Evolutionary conservation across 768 basidiomycete genomes (phyloP).

Genomic region (Auricularia cornea): DNA sequence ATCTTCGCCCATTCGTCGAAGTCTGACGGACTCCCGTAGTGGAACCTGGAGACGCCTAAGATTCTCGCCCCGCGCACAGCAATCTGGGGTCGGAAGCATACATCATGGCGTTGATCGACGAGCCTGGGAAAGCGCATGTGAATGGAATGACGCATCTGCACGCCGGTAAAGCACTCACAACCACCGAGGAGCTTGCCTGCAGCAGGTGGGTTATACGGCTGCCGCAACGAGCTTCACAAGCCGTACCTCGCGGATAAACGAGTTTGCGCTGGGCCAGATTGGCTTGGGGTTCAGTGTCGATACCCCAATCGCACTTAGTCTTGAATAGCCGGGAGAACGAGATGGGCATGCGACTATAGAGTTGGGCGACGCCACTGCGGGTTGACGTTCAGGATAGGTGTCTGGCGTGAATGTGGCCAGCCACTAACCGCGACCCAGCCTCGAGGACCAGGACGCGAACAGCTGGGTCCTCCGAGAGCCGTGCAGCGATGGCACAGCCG

Average conservation of each 20-base stretch:
- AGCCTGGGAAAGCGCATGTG: conserved; percentile 1
- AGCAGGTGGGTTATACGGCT: not conserved
- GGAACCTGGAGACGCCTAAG: conserved; percentile 8
- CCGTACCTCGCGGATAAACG: conserved; percentile 6
- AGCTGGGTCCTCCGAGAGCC: conserved; percentile 47
- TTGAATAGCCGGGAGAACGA: conserved; percentile 1
- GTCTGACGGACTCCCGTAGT: conserved; percentile 9
- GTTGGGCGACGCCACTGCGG: not conserved
- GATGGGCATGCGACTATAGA: conserved; percentile 2
- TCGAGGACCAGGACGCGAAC: conserved; percentile 51
- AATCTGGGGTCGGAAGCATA: not conserved
- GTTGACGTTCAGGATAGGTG: not conserved
- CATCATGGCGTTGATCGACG: conserved; percentile 10
- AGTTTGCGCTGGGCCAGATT: not conserved
- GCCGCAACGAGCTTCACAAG: not conserved
- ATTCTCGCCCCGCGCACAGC: not conserved
- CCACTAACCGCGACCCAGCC: conserved; percentile 46
- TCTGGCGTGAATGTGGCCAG: not conserved
- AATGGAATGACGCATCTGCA: not conserved
- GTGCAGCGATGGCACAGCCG: conserved; percentile 52
- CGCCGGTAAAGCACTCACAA: conserved; percentile 4
- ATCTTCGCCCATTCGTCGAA: conserved; percentile 13
- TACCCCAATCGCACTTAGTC: not conserved
- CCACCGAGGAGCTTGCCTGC: conserved; percentile 7
- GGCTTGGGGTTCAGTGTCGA: conserved; percentile 5